Base-by-base conservation (phyloP, 2,329 filamentous ascomycete species). In the Phialophora tarda region DNA sequence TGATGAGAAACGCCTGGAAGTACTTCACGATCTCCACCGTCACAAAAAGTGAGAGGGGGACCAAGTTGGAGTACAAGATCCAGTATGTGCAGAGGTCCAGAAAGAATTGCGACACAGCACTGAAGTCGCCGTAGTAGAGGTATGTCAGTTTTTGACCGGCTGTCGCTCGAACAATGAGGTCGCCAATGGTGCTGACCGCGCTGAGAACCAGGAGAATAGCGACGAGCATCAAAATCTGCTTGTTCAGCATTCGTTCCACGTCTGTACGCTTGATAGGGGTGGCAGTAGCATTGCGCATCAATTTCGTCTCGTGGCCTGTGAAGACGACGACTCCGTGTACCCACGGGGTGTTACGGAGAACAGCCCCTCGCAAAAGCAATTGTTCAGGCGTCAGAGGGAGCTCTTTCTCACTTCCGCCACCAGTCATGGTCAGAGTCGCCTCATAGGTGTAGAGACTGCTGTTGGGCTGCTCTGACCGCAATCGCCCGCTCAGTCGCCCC, bases 401-500 rank as follows among this genome's bases (percentile, higher is more conserved):
- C 76, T 98, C 94, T 79, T 96, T 97, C 79, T 99, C 95, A 41
- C 93, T 92, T 21, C 93, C 93, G 51, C 93, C 93, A 54, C 90
- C 86, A 74, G 94, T 89, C 85, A 98, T 91, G 0, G 93, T 98
- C 77, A 99, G 78, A 0, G 94, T 97, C 47, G 93, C 95, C 79
- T 99, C 96, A 77, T 98, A 99, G 0, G 95, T 99, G 79, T 99
- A 99, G 41, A 99, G 83, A 78, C 93, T 98, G 81, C 93, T 97
- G 83, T 99, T 99, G 24, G 95, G 95, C 77, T 98, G 95, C 79
- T 99, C 95, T 1, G 94, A 98, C 73, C 92, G 90, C 73, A 99
- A 83, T 69, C 91, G 90, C 32, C 95, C 95, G 55, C 91, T 91
- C 3, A 99, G 81, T 68, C 94, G 86, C 75, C 92, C 92, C 69